Evolutionary conservation across 352 stramenopile genomes (phyloP).

Genomic region (Globisporangium okanoganense): DNA sequence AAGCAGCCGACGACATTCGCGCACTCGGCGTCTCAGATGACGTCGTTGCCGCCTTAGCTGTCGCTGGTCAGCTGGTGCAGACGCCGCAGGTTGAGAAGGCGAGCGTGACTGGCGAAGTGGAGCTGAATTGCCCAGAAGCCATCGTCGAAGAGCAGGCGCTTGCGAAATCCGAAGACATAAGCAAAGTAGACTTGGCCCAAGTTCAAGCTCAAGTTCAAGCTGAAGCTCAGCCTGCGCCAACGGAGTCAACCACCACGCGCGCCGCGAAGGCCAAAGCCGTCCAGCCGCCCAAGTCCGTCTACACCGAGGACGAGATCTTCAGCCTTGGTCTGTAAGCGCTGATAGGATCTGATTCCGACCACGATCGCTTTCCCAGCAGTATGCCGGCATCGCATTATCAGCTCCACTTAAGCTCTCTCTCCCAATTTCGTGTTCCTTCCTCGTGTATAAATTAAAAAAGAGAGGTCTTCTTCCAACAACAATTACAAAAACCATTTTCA

Average conservation of each 20-base stretch:
- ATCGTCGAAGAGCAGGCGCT: constrained; percentile 40
- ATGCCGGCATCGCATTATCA: not conserved
- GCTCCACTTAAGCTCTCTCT: not conserved
- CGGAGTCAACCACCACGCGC: not conserved
- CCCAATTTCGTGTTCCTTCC: not conserved
- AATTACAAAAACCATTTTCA: not conserved
- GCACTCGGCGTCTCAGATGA: constrained; percentile 13
- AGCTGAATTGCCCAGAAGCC: constrained; percentile 32
- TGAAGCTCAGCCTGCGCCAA: not conserved
- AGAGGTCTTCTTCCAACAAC: not conserved
- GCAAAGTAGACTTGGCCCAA: not conserved
- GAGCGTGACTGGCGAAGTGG: constrained; percentile 15
- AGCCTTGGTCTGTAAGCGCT: constrained; percentile 59
- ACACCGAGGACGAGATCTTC: constrained; percentile 74
- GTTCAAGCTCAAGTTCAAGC: not conserved
- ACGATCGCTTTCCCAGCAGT: not conserved
- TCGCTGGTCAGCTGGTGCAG: constrained; percentile 16
- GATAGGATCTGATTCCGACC: not conserved
- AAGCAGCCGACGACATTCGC: constrained; percentile 9
- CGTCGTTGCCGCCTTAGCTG: constrained; percentile 14
- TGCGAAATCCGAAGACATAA: constrained; percentile 18
- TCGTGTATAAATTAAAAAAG: constrained; percentile 5
- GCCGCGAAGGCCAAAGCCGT: constrained; percentile 8
- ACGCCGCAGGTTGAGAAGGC: constrained; percentile 2
- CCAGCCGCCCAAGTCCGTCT: constrained; percentile 9